Conservation (phyloP, 805 yeast genomes). For the Lipomyces mesembrius region DNA sequence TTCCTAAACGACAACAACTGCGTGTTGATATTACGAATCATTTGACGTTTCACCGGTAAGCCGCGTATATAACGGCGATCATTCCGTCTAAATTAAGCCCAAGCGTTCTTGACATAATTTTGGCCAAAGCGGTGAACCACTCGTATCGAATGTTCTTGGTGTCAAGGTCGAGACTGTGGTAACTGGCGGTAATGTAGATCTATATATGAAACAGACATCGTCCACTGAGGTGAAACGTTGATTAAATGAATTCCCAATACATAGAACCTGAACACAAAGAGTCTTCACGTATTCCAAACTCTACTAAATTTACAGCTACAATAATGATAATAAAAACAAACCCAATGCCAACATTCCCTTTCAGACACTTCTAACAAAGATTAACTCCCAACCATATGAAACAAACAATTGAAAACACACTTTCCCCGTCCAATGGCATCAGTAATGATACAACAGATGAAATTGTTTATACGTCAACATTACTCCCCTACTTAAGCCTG, state of each 20-base stretch:
- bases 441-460: not conserved
- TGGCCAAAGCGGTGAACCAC: no score
- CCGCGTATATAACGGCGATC: no score
- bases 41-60: no score
- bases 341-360: conserved; percentile 3
- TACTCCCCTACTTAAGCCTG: conserved; percentile 17
- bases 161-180: no score
- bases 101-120: no score
- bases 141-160: no score
- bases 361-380: conserved; percentile 11
- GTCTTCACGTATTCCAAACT: not conserved
- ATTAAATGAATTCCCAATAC: conserved; percentile 4
- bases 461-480: not conserved
- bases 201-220: no score
- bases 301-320: conserved; percentile 4
- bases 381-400: conserved; percentile 26
- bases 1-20: no score
- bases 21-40: no score
- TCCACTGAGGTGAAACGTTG: not conserved
- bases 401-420: conserved; percentile 6
- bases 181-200: no score
- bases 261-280: not conserved
- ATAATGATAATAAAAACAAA: conserved; percentile 8
- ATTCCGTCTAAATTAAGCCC: no score
- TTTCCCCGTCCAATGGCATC: not conserved